Percentiles rank a stretch among this genome's conserved stretches.
Conservation (phyloP, 2,329 filamentous ascomycete genomes). For the Rhynchosporium graminicola region DNA sequence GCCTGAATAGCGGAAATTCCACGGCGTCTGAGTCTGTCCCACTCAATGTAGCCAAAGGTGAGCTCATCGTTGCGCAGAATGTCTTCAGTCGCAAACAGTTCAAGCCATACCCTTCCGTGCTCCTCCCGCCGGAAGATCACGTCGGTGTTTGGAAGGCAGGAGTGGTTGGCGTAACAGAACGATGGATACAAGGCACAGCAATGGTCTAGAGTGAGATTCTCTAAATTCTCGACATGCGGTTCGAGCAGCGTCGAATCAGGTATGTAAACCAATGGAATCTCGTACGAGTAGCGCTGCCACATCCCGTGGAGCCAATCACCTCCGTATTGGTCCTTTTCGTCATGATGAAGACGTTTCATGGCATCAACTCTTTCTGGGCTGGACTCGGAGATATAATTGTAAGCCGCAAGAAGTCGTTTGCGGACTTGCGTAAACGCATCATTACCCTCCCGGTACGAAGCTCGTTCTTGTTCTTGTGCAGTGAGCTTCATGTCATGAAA, state of each 20-base stretch:
- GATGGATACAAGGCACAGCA: not conserved
- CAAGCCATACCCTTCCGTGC: not conserved
- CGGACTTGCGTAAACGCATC: slow-evolving; percentile 1
- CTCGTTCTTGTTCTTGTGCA: not conserved
- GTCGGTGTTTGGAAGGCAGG: not conserved
- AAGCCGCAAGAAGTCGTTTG: slow-evolving; percentile 2
- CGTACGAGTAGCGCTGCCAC: not conserved
- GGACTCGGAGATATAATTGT: not conserved
- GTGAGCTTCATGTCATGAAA: not conserved
- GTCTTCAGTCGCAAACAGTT: not conserved
- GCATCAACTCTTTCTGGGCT: not conserved
- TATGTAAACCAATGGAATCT: not conserved
- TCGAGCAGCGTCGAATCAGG: not conserved
- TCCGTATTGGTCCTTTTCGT: not conserved
- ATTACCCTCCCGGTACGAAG: not conserved
- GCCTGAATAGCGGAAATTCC: not conserved
- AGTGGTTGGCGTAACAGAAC: not conserved
- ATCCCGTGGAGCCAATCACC: not conserved
- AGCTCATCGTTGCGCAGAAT: slow-evolving; percentile 10
- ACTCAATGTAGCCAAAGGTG: not conserved
- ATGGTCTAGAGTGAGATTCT: not conserved
- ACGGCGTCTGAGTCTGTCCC: not conserved
- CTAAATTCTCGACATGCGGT: not conserved
- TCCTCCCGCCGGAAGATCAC: not conserved
- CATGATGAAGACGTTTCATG: not conserved